Conservation (phyloP, 306 rosid species). For the Castanea crenata region DNA sequence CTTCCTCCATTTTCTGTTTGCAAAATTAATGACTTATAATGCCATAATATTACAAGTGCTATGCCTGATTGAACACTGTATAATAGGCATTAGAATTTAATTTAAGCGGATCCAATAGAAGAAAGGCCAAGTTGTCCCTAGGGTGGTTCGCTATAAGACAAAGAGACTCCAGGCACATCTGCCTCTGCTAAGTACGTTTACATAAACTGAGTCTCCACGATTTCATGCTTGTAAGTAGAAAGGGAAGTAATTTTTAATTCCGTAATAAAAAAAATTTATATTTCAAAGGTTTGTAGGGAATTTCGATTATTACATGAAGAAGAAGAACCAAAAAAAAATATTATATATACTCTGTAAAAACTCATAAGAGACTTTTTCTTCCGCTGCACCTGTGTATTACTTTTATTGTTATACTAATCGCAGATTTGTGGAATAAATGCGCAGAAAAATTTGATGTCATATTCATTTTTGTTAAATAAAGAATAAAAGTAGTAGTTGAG, state of each 20-base stretch:
- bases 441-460: too few relatives aligned
- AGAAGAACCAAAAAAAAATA: background rate
- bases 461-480: too few relatives aligned
- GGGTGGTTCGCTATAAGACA: background rate
- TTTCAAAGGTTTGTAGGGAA: background rate
- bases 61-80: background rate
- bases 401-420: background rate
- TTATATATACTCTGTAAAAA: too few relatives aligned
- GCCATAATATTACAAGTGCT: background rate
- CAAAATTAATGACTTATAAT: background rate
- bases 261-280: background rate
- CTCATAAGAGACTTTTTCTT: too few relatives aligned
- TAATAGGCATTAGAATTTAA: background rate
- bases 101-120: background rate
- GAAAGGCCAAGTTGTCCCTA: background rate
- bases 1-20: constrained; percentile 82
- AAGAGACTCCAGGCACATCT: background rate
- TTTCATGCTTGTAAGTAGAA: background rate
- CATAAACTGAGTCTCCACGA: background rate
- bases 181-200: background rate
- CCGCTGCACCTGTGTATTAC: background rate
- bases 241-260: background rate
- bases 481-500: too few relatives aligned
- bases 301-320: background rate
- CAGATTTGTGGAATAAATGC: too few relatives aligned